Evolutionary conservation across 257 asterid genomes (phyloP).

Genomic region (Solanum piurae): DNA sequence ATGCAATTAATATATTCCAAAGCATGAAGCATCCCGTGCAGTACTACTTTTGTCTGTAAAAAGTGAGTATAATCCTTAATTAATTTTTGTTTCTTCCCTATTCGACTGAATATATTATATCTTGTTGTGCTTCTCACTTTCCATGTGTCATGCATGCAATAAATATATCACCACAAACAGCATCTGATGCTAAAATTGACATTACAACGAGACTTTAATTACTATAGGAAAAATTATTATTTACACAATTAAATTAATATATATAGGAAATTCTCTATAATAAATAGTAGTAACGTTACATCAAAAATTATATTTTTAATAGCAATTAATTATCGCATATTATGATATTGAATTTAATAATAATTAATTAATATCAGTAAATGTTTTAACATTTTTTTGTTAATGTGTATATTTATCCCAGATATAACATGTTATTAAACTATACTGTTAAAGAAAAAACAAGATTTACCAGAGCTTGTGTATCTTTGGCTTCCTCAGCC

Average conservation of each 20-base stretch:
- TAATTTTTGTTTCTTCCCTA: slow-evolving; percentile 2
- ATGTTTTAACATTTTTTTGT: too few species aligned
- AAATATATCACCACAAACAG: slow-evolving; percentile 15
- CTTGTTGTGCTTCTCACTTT: not conserved
- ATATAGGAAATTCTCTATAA: not conserved
- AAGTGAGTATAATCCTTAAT: slow-evolving; percentile 15
- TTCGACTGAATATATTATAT: not conserved
- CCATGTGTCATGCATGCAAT: not conserved
- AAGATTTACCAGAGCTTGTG: slow-evolving; percentile 23
- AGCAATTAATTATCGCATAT: too few species aligned
- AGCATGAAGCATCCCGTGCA: slow-evolving; percentile 15
- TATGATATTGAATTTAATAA: too few species aligned
- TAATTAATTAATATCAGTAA: too few species aligned
- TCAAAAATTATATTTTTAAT: too few species aligned
- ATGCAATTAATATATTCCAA: not conserved
- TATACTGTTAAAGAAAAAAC: not conserved
- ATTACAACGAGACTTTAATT: not conserved
- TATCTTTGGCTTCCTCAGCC: slow-evolving; percentile 24
- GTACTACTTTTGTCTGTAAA: slow-evolving; percentile 23
- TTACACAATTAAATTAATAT: not conserved
- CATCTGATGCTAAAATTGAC: slow-evolving; percentile 37
- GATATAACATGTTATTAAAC: not conserved
- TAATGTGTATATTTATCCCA: not conserved
- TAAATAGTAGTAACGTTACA: not conserved
- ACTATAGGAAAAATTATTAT: not conserved